A percentile compares a stretch with the other conserved stretches of the same genome.
phyloP scores from a whole-genome alignment of 2,329 filamentous ascomycete species.

The Hirsutella rhossiliensis region DNA sequence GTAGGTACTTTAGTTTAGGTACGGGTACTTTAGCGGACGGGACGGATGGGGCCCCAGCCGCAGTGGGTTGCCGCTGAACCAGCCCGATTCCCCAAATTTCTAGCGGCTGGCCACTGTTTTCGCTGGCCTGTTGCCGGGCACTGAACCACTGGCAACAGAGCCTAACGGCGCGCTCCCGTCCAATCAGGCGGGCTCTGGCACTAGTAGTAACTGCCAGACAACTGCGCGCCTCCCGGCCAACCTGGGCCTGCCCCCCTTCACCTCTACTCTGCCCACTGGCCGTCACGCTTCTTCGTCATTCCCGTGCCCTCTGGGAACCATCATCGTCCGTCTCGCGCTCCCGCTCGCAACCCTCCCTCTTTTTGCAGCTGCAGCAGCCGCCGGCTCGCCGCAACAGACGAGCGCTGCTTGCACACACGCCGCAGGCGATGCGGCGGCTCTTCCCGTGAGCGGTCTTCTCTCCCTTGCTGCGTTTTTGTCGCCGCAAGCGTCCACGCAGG shows the following conservation, averaged over 20 bases:
- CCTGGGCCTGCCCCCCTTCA: neutral
- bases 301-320: too few species aligned
- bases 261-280: too few species aligned
- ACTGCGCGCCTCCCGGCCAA: neutral
- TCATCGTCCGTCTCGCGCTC: too few species aligned
- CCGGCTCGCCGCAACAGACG: neutral
- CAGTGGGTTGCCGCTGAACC: neutral
- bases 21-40: too few species aligned
- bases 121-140: neutral
- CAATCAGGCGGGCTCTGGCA: neutral
- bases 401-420: neutral
- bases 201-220: neutral
- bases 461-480: neutral
- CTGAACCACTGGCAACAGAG: neutral
- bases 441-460: neutral
- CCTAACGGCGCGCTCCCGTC: neutral
- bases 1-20: too few species aligned
- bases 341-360: too few species aligned
- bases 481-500: neutral
- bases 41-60: too few species aligned
- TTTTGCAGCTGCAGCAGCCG: neutral
- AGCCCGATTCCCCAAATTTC: neutral
- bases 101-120: neutral
- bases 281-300: too few species aligned
- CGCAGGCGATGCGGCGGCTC: neutral